These are phyloP conservation scores for Ogataea paradorogensis DNA, from an alignment of 805 yeast genomes.

Conservation along the genomic window DNA sequence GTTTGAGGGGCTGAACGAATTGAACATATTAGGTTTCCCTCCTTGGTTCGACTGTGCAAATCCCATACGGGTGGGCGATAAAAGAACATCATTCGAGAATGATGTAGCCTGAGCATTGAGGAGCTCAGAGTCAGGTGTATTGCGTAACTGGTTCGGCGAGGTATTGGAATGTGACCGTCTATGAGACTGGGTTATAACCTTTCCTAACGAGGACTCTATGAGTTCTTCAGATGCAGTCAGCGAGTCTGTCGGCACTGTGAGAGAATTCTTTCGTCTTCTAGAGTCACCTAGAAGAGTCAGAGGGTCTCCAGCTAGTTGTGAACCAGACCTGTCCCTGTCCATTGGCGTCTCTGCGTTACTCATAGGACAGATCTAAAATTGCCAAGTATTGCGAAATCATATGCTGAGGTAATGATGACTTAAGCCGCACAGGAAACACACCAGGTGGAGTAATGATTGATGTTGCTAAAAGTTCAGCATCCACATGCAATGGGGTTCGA, in stretches of 20 bases:
- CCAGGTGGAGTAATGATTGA: not conserved
- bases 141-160: constrained; percentile 8
- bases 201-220: constrained; percentile 10
- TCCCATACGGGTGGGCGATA: constrained; percentile 3
- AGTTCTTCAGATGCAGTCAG: constrained; percentile 2
- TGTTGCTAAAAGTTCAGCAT: no score
- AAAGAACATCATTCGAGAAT: not conserved
- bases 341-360: not conserved
- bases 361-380: constrained; percentile 4
- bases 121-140: not conserved
- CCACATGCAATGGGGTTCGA: no score
- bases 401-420: constrained; percentile 6
- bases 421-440: not conserved
- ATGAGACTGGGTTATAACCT: constrained; percentile 8
- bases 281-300: not conserved
- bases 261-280: constrained; percentile 6
- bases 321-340: not conserved
- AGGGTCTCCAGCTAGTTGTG: not conserved
- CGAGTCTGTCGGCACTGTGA: constrained; percentile 6
- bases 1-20: not conserved
- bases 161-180: constrained; percentile 16
- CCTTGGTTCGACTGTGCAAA: not conserved
- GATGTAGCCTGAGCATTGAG: not conserved
- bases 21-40: not conserved
- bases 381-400: constrained; percentile 4